Conservation (phyloP, 2,329 filamentous ascomycete species). For the Fusarium anthophilum region DNA sequence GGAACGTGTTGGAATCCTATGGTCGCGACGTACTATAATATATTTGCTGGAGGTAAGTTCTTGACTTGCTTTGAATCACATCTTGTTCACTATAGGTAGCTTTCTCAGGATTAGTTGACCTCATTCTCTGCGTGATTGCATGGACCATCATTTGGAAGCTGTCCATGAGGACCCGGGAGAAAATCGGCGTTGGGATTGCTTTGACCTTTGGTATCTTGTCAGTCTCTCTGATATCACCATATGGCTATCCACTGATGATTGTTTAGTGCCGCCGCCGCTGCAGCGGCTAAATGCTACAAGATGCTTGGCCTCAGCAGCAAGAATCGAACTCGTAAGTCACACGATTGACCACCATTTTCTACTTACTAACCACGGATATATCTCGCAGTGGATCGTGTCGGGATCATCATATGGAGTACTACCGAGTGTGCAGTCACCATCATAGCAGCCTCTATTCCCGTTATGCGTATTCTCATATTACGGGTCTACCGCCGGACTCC, state of each 20-base stretch:
- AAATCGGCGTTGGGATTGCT: background rate
- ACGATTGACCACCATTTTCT: rapidly evolving
- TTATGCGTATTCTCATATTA: background rate
- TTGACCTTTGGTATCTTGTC: slow-evolving; percentile 4
- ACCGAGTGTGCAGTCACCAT: background rate
- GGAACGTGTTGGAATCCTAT: background rate
- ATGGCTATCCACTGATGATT: rapidly evolving
- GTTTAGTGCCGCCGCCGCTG: background rate
- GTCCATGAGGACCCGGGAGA: background rate
- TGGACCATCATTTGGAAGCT: slow-evolving; percentile 9
- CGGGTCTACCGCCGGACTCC: background rate
- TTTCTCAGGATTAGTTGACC: background rate
- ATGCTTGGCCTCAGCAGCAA: background rate
- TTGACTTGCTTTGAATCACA: rapidly evolving
- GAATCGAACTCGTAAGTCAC: background rate
- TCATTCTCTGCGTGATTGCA: background rate
- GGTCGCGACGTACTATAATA: slow-evolving; percentile 6
- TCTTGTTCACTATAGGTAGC: background rate
- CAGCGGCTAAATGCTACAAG: background rate
- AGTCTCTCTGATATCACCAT: rapidly evolving
- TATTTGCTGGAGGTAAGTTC: background rate
- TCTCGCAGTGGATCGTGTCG: background rate
- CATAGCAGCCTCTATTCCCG: background rate
- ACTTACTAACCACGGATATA: rapidly evolving
- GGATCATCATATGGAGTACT: background rate